Base-by-base conservation (phyloP, 768 basidiomycete species). In the Sarcomyxa edulis region DNA sequence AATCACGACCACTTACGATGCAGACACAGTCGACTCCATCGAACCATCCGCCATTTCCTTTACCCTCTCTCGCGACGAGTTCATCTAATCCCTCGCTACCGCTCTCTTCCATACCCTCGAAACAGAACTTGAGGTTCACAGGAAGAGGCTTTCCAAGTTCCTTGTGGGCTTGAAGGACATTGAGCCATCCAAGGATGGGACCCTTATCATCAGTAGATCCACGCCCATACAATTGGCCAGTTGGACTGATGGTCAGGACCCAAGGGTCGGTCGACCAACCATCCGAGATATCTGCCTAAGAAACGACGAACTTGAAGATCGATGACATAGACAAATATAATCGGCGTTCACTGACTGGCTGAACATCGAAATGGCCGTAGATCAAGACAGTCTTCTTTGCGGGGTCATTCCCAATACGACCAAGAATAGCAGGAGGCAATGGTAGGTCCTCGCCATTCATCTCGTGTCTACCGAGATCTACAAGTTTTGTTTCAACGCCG, bases 101-200 rank as follows among this genome's bases (percentile, higher is more conserved):
- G 45, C 74, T 84, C 66, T 98, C 95, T 59, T 98, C 95, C 94
- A 96, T 98, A 4, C 88, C 94, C 58, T 98, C 95, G 50, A 98
- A 93, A 69, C 87, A 90, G 68, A 88, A 81, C 47, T 79, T 77
- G 39, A 97, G 61, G 56, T 97, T 96, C 19, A 97, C 89, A 1
- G 94, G 94, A 14, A 96, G 72, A 24, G 78, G 74, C 30, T 78
- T 65, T 16, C 74, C 68, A 24, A 75, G 73, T 40, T 79, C 64
- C 34, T 73, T 63, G 41, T 95, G 91, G 39, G 88, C 92, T 50
- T 95, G 82, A 31, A 96, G 69, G 30, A 92, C 83, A 53, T 93
- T 92, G 42, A 95, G 60, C 91, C 91, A 94, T 10, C 85, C 91
- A 7, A 90, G 62, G 28, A 94, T 69, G 10, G 90, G 90, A 1